Base-by-base conservation (phyloP, 441 rosid species). In the Codiaeum variegatum region DNA sequence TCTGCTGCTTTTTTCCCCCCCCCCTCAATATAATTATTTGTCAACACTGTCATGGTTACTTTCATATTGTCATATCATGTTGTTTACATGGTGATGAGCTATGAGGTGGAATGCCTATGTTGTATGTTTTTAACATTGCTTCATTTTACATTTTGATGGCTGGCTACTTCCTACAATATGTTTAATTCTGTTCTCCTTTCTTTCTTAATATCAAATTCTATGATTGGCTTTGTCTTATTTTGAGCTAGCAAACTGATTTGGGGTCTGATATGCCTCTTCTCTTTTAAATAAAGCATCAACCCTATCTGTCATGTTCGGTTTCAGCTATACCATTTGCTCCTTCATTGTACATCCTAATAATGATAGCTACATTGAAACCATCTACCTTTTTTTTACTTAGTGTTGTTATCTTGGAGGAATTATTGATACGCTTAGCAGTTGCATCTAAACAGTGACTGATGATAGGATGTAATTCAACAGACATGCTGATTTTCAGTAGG, bases 1-100 rank as follows among this genome's bases (percentile, higher is more conserved):
- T 71, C 13, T 60, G 70, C 29, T 73, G 16, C 21, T 34, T 59
- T 44, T 19, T 26, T 58, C n/a, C n/a, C n/a, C n/a, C n/a, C n/a
- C n/a, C n/a, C n/a, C 24, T 10, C 3, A 21, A 19, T 18, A 5
- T 6, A 1, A 52, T 51, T 38, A 13, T 36, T 62, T 61, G 24
- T 51, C 0, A 19, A 26, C 34, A 26, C 36, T 28, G 26, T 65
- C 49, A 23, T 65, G 67, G 19, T 73, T 40, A 23, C 42, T 64
- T 55, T 7, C 26, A 0, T 40, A 38, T 55, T 24, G 61, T 62
- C 10, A 10, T 56, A 13, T 26, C 40, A 56, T 54, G 31, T 42
- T 66, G 46, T 58, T 49, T 67, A 23, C 6, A 26, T 51, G 32
- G 31, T 23, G 72, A 21, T 69, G 62, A 54, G 36, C 28, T 32